A percentile compares a stretch with the other conserved stretches of the same genome.
Evolutionary conservation across 345 rosid genomes (phyloP).

Genomic region (sweet orange (Citrus sinensis)): DVS_A1.0 CM039161.1:20159501-20160000

Average conservation of each 20-base stretch:
- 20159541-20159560: too few species aligned
- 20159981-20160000: conserved; percentile 2
- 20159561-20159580: background rate
- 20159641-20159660: conserved; percentile 49
- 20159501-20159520: background rate
- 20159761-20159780: conserved; percentile 53
- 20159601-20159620: too few species aligned
- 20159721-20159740: conserved; percentile 53
- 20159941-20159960: too few species aligned
- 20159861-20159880: conserved; percentile 46
- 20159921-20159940: too few species aligned
- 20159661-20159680: conserved; percentile 61
- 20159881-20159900: conserved; percentile 25
- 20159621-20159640: conserved; percentile 35
- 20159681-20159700: conserved; percentile 60
- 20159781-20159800: too few species aligned
- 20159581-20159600: too few species aligned
- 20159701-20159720: conserved; percentile 72
- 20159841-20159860: conserved; percentile 30
- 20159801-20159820: conserved; percentile 40
- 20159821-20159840: conserved; percentile 30
- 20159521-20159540: too few species aligned
- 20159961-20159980: too few species aligned
- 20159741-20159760: conserved; percentile 32
- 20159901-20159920: too few species aligned